These are phyloP conservation scores for Aquanectria penicillioides DNA, from an alignment of 2,329 filamentous ascomycete species.

Conservation along the genomic window DNA sequence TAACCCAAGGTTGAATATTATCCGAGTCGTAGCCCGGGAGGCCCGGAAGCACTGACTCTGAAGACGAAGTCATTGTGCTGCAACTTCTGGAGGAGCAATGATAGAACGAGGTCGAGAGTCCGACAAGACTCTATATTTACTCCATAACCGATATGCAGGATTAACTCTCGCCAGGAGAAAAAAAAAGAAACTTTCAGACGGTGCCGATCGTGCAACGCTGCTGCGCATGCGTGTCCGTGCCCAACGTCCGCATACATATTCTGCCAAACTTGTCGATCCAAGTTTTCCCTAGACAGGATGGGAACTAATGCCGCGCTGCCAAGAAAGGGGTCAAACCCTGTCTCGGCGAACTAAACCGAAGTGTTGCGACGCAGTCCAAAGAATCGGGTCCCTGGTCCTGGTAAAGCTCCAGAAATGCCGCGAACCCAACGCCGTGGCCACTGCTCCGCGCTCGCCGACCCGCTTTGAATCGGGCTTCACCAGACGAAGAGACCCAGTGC, in stretches of 20 bases:
- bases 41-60: constrained; percentile 34
- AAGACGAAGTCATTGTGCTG: constrained; percentile 20
- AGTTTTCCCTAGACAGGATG: too few species aligned
- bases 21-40: constrained; percentile 35
- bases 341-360: background rate
- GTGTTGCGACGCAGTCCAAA: background rate
- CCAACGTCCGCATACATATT: too few species aligned
- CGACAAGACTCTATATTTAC: constrained; percentile 3
- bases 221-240: too few species aligned
- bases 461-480: background rate
- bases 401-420: background rate
- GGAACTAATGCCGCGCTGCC: too few species aligned
- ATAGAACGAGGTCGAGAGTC: background rate
- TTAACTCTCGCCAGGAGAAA: too few species aligned
- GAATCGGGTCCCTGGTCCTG: background rate
- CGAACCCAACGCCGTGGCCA: background rate
- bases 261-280: background rate
- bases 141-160: too few species aligned
- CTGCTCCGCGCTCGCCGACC: too few species aligned
- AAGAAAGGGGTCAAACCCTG: too few species aligned
- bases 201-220: too few species aligned
- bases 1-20: constrained; percentile 55
- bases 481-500: too few species aligned
- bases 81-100: background rate
- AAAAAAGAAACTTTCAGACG: too few species aligned